Evolutionary conservation across 768 basidiomycete genomes (phyloP).

Genomic region (Termitomyces sp.): DNA sequence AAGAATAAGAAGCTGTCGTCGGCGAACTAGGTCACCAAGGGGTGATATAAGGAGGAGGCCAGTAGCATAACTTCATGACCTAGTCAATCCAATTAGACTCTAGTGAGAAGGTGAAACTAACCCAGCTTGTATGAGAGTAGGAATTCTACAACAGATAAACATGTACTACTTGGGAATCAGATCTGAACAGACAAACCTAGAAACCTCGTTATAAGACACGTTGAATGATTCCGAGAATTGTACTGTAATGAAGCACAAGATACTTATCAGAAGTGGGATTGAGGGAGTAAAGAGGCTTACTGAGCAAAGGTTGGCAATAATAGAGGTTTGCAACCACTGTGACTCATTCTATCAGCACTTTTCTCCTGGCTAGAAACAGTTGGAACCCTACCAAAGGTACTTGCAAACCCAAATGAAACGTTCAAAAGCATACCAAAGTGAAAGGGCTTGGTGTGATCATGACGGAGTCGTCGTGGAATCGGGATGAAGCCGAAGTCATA

Average conservation of each 20-base stretch:
- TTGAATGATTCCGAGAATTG: conserved; percentile 33
- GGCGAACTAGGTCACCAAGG: conserved; percentile 77
- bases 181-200: conserved; percentile 21
- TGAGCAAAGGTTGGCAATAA: conserved; percentile 77
- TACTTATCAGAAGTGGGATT: background rate
- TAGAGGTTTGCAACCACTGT: conserved; percentile 72
- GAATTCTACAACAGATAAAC: conserved; percentile 35
- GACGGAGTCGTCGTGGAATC: conserved; percentile 50
- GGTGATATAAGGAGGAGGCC: conserved; percentile 77
- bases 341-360: background rate
- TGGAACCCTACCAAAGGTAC: conserved; percentile 40
- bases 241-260: conserved; percentile 23
- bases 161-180: background rate
- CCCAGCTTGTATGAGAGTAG: conserved; percentile 67
- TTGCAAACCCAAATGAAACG: conserved; percentile 53
- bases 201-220: conserved; percentile 32
- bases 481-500: conserved; percentile 61
- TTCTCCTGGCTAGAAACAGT: background rate
- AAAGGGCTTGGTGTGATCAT: conserved; percentile 44
- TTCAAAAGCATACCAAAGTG: conserved; percentile 50
- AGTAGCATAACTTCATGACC: conserved; percentile 49
- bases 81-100: background rate
- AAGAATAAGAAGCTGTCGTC: conserved; percentile 67
- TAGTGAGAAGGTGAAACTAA: conserved; percentile 18
- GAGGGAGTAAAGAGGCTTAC: conserved; percentile 28